phyloP scores from a whole-genome alignment of 768 basidiomycete genomes.

The Podaxis sp. region DNA sequence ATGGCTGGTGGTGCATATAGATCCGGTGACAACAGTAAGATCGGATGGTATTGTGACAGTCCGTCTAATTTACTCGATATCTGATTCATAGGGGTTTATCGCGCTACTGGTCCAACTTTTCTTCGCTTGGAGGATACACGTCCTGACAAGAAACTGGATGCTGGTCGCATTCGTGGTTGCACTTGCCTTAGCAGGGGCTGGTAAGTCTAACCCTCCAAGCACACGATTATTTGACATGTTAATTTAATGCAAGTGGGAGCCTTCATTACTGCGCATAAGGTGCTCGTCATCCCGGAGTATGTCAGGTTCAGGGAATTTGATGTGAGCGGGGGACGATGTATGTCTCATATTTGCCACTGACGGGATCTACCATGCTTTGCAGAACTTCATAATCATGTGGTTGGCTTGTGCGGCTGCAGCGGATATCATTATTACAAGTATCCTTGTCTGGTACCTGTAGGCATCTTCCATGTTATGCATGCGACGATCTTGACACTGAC shows the following conservation, averaged over 20 bases:
- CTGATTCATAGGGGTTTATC: conserved; percentile 38
- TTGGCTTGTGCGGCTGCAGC: background rate
- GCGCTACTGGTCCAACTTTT: conserved; percentile 46
- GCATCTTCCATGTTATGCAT: background rate
- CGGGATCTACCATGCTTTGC: background rate
- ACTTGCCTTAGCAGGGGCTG: conserved; percentile 19
- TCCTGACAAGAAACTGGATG: conserved; percentile 25
- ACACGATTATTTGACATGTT: background rate
- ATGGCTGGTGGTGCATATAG: background rate
- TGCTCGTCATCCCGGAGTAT: conserved; percentile 23
- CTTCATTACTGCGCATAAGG: conserved; percentile 27
- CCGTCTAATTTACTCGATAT: background rate
- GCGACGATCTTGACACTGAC: background rate
- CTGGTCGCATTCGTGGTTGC: conserved; percentile 20
- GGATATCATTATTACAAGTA: background rate
- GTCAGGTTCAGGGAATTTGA: conserved; percentile 24
- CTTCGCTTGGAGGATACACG: conserved; percentile 38
- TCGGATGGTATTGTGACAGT: background rate
- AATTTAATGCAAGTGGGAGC: conserved; percentile 22
- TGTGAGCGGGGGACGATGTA: background rate
- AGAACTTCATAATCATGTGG: background rate
- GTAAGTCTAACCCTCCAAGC: conserved; percentile 17
- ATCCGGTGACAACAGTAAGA: background rate
- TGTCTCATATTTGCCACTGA: background rate
- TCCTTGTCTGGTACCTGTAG: background rate